Percentiles rank a stretch among this genome's conserved stretches.
phyloP scores from a whole-genome alignment of 345 rosid genomes.

The Gynandropsis gynandra region DNA sequence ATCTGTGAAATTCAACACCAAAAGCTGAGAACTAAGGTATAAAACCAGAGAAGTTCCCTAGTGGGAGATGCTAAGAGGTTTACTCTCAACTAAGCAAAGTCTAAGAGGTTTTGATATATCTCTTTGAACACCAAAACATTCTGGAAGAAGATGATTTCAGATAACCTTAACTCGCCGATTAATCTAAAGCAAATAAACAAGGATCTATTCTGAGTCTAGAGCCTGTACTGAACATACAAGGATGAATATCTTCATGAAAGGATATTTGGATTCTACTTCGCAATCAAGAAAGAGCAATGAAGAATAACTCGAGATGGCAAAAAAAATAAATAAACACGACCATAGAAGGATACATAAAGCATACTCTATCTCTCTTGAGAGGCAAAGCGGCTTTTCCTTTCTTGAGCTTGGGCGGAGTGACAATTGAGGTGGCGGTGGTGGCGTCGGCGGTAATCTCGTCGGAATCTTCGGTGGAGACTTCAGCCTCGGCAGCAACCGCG shows the following conservation, averaged over 20 bases:
- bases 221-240: too few relatives aligned
- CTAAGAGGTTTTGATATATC: too few relatives aligned
- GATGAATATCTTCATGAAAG: too few relatives aligned
- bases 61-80: too few relatives aligned
- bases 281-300: too few relatives aligned
- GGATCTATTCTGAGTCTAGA: too few relatives aligned
- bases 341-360: background rate
- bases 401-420: conserved; percentile 57
- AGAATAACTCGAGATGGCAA: background rate
- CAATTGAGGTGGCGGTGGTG: conserved; percentile 31
- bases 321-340: background rate
- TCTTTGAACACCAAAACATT: too few relatives aligned
- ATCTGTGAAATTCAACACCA: conserved; percentile 47
- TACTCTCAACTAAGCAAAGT: too few relatives aligned
- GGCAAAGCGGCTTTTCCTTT: conserved; percentile 81
- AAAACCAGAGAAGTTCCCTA: background rate
- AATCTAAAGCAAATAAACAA: too few relatives aligned
- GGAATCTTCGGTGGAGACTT: conserved; percentile 35
- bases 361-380: conserved; percentile 86
- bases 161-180: too few relatives aligned
- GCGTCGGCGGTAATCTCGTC: conserved; percentile 33
- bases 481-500: conserved; percentile 46
- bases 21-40: background rate
- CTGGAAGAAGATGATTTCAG: too few relatives aligned
- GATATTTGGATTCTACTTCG: too few relatives aligned